Evolutionary conservation across 129 eudicot species (phyloP), one percentile per base, ranked within the genome.

Genomic region (Smallanthus sonchifolius): DNA sequence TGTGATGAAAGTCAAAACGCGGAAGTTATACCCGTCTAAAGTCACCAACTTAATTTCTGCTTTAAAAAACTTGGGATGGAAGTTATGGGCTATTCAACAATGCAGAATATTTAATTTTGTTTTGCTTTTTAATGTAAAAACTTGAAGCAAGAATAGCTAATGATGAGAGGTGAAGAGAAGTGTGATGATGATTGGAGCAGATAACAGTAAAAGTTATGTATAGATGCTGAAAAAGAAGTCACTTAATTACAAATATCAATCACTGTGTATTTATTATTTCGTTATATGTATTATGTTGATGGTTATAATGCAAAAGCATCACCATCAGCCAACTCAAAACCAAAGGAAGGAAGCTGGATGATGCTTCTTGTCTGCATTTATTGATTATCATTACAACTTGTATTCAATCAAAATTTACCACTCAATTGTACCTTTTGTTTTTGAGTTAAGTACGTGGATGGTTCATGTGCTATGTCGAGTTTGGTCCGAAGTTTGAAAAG

Each of bases 1-100:
- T 91, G 96, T 6, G 97, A 91, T 8, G 96, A 95, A 17, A 83
- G 80, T 80, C 91, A 95, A 72, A 79, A 82, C 65, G 86, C 79
- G n/a, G 97, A 87, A 60, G 99, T 85, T 38, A 91, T 95, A 51
- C 94, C 99, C 10, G 99, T 95, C 72, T 95, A 42, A 78, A 85
- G 73, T 48, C 13, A 38, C 30, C 30, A 24, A 24, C 30, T 24
- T 24, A 24, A 24, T 24, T 24, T 24, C 30, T 24, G 30, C 30
- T n/a, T n/a, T n/a, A n/a, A 40, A 40, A 7, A 7, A 40, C 11
- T 42, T 3, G 45, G 11, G 3, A 42, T 9, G 45, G 45, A 42
- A 42, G 45, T 24, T 24, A 24, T 24, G 30, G 30, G 30, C 30
- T 24, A 24, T 24, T 24, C 30, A 24, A 24, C 0, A 24, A 24